These are phyloP conservation scores for Tuber umbilicatum DNA, from an alignment of 495 filamentous ascomycete genomes.

Conservation along the genomic window DNA sequence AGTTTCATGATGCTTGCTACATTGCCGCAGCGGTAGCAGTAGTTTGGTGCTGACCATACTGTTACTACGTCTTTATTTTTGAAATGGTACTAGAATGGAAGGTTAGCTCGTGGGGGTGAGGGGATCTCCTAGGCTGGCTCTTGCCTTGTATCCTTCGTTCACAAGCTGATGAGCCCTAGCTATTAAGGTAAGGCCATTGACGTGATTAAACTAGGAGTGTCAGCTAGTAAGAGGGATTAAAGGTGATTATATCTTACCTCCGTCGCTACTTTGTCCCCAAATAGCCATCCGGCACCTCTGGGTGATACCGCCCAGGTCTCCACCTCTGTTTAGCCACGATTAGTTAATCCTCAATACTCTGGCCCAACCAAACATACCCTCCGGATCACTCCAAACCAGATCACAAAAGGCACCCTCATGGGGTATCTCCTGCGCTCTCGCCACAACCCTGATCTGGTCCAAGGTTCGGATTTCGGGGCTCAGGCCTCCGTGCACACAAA, in stretches of 20 bases:
- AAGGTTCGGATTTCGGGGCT: conserved; percentile 94
- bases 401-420: conserved; percentile 98
- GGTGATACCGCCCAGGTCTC: conserved; percentile 97
- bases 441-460: conserved; percentile 95
- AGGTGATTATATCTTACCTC: conserved; percentile 46
- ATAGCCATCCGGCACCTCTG: conserved; percentile 91
- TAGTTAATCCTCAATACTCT: conserved; percentile 3
- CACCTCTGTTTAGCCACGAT: conserved; percentile 53
- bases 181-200: conserved; percentile 90
- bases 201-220: conserved; percentile 75
- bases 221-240: not conserved
- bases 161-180: conserved; percentile 94
- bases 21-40: conserved; percentile 98
- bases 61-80: conserved; percentile 94
- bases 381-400: conserved; percentile 95
- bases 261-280: conserved; percentile 94
- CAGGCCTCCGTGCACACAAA: conserved; percentile 95
- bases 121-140: conserved; percentile 1
- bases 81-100: conserved; percentile 69
- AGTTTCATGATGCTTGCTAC: conserved; percentile 96
- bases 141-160: conserved; percentile 93
- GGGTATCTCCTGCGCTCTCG: conserved; percentile 92
- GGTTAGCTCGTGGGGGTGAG: not conserved
- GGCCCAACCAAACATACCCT: conserved; percentile 44
- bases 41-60: conserved; percentile 97